Percentiles rank a stretch among this genome's conserved stretches.
These are phyloP conservation scores for Daldinia sp. DNA, from an alignment of 2,329 filamentous ascomycete species.

Conservation along the genomic window DNA sequence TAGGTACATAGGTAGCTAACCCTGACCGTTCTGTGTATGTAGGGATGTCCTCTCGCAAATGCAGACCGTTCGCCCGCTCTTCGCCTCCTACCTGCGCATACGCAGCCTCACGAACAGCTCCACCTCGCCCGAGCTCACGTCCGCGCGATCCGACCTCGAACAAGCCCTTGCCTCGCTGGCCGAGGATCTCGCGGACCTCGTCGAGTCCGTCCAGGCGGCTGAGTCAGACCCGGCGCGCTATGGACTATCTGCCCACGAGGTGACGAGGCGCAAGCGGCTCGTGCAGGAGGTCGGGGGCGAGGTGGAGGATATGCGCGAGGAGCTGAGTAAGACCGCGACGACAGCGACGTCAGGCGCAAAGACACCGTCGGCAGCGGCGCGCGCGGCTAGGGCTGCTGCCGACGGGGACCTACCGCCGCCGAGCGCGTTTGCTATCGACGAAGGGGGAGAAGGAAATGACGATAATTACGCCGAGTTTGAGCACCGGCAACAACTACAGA, in stretches of 20 bases:
- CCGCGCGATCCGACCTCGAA: constrained; percentile 78
- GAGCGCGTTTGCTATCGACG: constrained; percentile 69
- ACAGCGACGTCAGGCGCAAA: constrained; percentile 41
- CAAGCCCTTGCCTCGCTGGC: constrained; percentile 74
- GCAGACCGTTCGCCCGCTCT: constrained; percentile 83
- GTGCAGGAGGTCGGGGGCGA: constrained; percentile 92
- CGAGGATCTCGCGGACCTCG: constrained; percentile 89
- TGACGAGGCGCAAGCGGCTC: constrained; percentile 81
- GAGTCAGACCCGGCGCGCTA: constrained; percentile 89
- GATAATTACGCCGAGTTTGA: constrained; percentile 85
- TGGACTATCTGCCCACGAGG: constrained; percentile 85
- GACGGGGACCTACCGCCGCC: constrained; percentile 64
- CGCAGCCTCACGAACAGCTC: constrained; percentile 75
- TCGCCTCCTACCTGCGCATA: constrained; percentile 95
- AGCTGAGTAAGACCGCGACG: constrained; percentile 71
- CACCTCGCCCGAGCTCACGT: constrained; percentile 85
- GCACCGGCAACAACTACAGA: constrained; percentile 87
- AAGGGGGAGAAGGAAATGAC: constrained; percentile 59
- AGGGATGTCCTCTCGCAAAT: constrained; percentile 92
- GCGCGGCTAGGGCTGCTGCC: constrained; percentile 50
- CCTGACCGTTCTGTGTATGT: constrained; percentile 29
- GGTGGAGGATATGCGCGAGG: constrained; percentile 88
- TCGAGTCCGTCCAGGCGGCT: constrained; percentile 86
- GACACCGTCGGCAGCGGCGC: constrained; percentile 43
- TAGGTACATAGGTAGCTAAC: not conserved